Percentiles rank a stretch among this genome's conserved stretches.
Evolutionary conservation across 2,329 filamentous ascomycete species (phyloP).

Genomic region (Chaetomium globosum): DNA sequence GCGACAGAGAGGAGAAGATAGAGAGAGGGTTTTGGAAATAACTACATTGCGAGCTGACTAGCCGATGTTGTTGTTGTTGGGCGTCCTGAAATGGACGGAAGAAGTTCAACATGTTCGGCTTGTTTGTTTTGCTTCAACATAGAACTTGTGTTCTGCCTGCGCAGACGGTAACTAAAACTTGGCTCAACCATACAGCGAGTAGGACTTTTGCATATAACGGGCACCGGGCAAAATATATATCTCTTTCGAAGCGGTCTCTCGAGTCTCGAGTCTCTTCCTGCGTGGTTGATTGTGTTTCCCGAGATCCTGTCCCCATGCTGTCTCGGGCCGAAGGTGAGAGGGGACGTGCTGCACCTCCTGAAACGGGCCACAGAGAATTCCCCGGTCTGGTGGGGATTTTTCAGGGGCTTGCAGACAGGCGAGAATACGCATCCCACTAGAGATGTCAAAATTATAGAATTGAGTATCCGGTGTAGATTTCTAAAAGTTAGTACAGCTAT

Average conservation of each 20-base stretch:
- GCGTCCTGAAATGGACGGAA: slow-evolving; percentile 21
- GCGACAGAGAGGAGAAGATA: no score
- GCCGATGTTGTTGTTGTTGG: slow-evolving; percentile 3
- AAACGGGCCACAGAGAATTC: slow-evolving; percentile 16
- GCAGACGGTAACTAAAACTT: not conserved
- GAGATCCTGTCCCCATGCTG: not conserved
- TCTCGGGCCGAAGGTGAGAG: slow-evolving; percentile 1
- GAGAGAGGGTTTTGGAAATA: slow-evolving; percentile 11
- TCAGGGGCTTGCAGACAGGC: slow-evolving; percentile 15
- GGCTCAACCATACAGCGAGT: not conserved
- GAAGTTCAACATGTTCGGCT: slow-evolving; percentile 31
- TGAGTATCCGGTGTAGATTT: not conserved
- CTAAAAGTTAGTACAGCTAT: not conserved
- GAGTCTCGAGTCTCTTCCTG: not conserved
- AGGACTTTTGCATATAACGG: slow-evolving; percentile 1
- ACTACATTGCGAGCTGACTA: slow-evolving; percentile 12
- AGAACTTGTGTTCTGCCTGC: not conserved
- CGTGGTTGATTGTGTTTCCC: no score
- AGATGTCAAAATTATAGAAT: not conserved
- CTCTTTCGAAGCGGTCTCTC: not conserved
- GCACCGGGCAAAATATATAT: not conserved
- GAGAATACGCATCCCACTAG: not conserved
- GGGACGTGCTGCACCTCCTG: slow-evolving; percentile 21
- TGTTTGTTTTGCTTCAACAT: slow-evolving; percentile 19
- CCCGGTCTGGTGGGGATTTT: slow-evolving; percentile 14